Base-by-base conservation (phyloP, 139 green algal species). In the Penium margaritaceum region DNA sequence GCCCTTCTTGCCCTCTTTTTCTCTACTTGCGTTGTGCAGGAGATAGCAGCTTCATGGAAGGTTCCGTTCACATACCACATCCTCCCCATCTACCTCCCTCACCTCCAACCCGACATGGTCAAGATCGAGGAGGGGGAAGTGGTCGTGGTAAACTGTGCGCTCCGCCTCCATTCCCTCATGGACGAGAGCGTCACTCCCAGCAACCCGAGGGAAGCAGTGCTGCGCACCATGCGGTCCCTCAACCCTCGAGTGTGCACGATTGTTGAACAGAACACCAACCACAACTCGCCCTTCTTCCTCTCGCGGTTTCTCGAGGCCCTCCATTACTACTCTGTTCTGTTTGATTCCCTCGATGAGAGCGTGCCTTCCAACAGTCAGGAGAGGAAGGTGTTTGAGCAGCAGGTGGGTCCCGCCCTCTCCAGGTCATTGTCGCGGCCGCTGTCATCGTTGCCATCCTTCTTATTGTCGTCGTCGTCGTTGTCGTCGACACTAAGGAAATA, bases 241-340 rank as follows among this genome's bases (percentile, higher is more conserved):
- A 36, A 32, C 36, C 68, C 68, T 3, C 29, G 27, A 1, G 24
- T 76, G 4, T 32, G n/a, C 0, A 76, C 68, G 29, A 36, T 76
- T 33, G 68, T 76, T 21, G 68, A 76, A 27, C 68, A 68, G 17
- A 41, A 76, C 17, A 76, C 68, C 0, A 69, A 44, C 17, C 51
- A 76, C 44, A 76, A 69, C 68, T 69, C 68, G 30, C 68, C 68
- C 32, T 76, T 76, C 51, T 76, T 76, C 41, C 68, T 76, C 19
- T n/a, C 24, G 27, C 68, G 68, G 36, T 76, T 76, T 36, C 60
- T 63, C 41, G 68, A 76, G 60, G 68, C 68, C 4, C 41, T 76
- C 0, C 41, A 68, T 14, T 76, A 76, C 33, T 76, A 76, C 41
- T 24, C 68, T 0, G 37, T 21, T 15, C 30, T 76, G 29, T 76